Evolutionary conservation across 257 asterid species (phyloP), one percentile per base, ranked within the genome.

Genomic region (Fraxinus pennsylvanica): DNA sequence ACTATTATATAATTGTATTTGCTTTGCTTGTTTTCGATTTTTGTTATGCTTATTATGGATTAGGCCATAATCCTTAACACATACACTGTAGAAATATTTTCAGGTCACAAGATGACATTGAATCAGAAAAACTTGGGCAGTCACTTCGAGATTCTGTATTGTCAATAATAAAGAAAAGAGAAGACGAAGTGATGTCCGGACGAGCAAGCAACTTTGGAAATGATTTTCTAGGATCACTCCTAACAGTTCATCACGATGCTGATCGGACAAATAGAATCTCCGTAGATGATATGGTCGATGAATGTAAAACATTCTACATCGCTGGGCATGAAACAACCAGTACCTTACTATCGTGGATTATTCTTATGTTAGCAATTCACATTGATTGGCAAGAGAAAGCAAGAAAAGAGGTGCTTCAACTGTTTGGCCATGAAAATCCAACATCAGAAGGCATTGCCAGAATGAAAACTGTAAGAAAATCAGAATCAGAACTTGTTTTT

Each of bases 321-420:
- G 89, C 89, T 3, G 96, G 93, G 35, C 91, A 89, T 21, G 92
- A 84, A 79, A 86, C 92, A 2, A 84, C 92, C 5, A 80, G 65
- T 75, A 73, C 85, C 74, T 75, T 87, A 30, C 84, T 89, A 0
- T 71, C 88, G 17, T 89, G 92, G 93, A 65, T 74, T 35, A 61
- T 84, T n/a, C 72, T 91, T 35, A 86, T 89, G 75, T 83, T 89
- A 10, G 87, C 91, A 22, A 75, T 87, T 14, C 83, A 91, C 84
- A 77, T 89, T 4, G 90, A 90, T 10, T 89, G 93, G 93, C 96
- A 91, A 77, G 89, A 87, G 17, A 85, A 82, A 71, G 93, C 92
- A 35, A 81, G 91, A 75, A 67, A 83, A 1, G 91, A 85, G 76
- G 85, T 85, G 73, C 50, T 85, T 15, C 45, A 77, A 30, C 38